Percentiles rank a stretch among this genome's conserved stretches.
These are phyloP conservation scores for Picea abies DNA, from an alignment of 83 land plant genomes.

Conservation along the genomic window DNA sequence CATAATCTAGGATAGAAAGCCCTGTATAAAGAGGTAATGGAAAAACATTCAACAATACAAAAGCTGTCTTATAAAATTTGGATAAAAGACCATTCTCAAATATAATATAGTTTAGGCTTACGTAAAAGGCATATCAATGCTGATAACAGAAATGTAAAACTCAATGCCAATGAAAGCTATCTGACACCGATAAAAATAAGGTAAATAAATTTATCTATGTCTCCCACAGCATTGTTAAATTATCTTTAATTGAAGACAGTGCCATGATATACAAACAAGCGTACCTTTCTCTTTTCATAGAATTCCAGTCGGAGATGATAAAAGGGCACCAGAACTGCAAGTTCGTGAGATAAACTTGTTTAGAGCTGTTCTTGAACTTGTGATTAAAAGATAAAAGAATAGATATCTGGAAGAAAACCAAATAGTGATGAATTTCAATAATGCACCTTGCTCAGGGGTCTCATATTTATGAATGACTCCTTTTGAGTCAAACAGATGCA, in stretches of 20 bases:
- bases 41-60: too few species aligned
- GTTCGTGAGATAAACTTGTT: background rate
- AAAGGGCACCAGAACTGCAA: slow-evolving; percentile 89
- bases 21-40: too few species aligned
- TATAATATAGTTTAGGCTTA: too few species aligned
- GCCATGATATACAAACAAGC: background rate
- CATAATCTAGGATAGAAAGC: too few species aligned
- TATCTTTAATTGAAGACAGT: too few species aligned
- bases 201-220: background rate
- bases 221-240: too few species aligned
- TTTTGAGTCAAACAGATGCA: slow-evolving; percentile 91
- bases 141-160: too few species aligned
- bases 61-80: background rate
- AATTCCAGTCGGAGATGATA: slow-evolving; percentile 72
- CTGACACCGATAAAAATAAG: too few species aligned
- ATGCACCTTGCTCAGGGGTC: slow-evolving; percentile 90
- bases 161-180: too few species aligned
- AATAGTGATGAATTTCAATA: slow-evolving; percentile 1
- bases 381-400: background rate
- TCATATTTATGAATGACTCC: slow-evolving; percentile 93
- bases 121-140: too few species aligned
- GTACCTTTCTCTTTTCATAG: slow-evolving; percentile 91
- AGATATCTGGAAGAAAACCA: slow-evolving; percentile 12
- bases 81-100: background rate
- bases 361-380: background rate